Base-by-base conservation (phyloP, 2,329 filamentous ascomycete genomes). In the Zymoseptoria passerinii region DNA sequence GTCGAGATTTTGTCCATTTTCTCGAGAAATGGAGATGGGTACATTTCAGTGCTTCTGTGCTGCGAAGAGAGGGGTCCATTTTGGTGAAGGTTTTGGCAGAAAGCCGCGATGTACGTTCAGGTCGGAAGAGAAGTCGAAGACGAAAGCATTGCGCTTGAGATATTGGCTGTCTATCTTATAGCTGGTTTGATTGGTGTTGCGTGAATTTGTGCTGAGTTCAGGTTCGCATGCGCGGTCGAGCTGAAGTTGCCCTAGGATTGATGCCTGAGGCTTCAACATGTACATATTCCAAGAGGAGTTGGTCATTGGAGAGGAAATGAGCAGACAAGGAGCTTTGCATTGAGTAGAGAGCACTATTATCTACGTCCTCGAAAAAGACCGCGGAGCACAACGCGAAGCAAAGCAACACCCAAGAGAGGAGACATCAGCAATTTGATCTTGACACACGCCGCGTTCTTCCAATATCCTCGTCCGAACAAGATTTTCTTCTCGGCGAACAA, bases 21-120 rank as follows among this genome's bases (percentile, higher is more conserved):
- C 10, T 27, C 3, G 9, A 16, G 9, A 7, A 23, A 28, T 6
- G 7, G 8, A 16, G 20, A 2, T 52, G 7, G 9, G 3, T 52
- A 28, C 50, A 18, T 52, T 52, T 52, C 19, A 77, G 67, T 49
- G 70, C 73, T 7, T 73, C 74, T n/a, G 73, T 72, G 55, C 75
- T 77, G 60, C 73, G 72, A 48, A 75, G 70, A 19, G 72, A 71
- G 50, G 72, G 64, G 51, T 77, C 75, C 75, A 77, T 77, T 8
- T 10, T 29, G 20, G 48, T 19, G 81, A 52, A 16, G 5, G 13
- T 16, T 44, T 13, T 10, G 7, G 35, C 13, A 4, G 7, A 16
- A 44, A 6, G 16, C 13, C 35, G 35, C 4, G 35, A 44, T 44
- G 35, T n/a, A 44, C 35, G 35, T 44, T 44, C 35, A 44, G 35